phyloP scores from a whole-genome alignment of 768 basidiomycete species.

The Boletus eberwhitei region DNA sequence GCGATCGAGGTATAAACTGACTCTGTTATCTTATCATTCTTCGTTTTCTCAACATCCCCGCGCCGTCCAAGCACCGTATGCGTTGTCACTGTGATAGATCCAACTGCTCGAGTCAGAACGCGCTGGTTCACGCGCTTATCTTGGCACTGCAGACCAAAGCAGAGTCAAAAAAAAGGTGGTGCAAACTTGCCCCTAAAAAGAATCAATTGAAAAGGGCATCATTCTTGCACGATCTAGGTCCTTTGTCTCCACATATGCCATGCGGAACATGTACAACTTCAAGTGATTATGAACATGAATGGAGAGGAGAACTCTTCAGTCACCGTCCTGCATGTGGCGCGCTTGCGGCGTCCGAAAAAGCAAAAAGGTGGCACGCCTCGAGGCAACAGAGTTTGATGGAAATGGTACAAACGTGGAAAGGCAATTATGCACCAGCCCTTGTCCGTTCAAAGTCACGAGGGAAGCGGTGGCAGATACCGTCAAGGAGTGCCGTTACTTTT shows the following conservation, averaged over 20 bases:
- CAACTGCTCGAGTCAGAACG: not conserved
- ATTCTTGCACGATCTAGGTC: not conserved
- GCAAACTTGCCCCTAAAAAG: not conserved
- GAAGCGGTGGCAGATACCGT: conserved; percentile 8
- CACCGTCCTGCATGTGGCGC: conserved; percentile 17
- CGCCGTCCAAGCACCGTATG: conserved; percentile 21
- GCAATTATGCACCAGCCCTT: not conserved
- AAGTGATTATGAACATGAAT: not conserved
- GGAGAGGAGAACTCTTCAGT: not conserved
- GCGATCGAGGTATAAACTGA: conserved; percentile 15
- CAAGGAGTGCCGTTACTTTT: conserved; percentile 4
- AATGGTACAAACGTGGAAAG: conserved; percentile 1
- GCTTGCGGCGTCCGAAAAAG: conserved; percentile 9
- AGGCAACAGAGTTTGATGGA: conserved; percentile 30
- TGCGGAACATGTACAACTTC: not conserved
- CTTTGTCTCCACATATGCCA: not conserved
- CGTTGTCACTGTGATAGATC: not conserved
- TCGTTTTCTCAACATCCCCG: conserved; percentile 11
- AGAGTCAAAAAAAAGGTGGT: not conserved
- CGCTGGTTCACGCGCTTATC: conserved; percentile 7
- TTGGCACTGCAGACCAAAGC: not conserved
- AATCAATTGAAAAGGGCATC: not conserved
- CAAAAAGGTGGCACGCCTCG: conserved; percentile 20
- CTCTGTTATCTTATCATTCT: conserved; percentile 26
- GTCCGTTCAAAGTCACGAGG: conserved; percentile 14